These are phyloP conservation scores for Neurospora sp. DNA, from an alignment of 495 filamentous ascomycete species.

Conservation along the genomic window DNA sequence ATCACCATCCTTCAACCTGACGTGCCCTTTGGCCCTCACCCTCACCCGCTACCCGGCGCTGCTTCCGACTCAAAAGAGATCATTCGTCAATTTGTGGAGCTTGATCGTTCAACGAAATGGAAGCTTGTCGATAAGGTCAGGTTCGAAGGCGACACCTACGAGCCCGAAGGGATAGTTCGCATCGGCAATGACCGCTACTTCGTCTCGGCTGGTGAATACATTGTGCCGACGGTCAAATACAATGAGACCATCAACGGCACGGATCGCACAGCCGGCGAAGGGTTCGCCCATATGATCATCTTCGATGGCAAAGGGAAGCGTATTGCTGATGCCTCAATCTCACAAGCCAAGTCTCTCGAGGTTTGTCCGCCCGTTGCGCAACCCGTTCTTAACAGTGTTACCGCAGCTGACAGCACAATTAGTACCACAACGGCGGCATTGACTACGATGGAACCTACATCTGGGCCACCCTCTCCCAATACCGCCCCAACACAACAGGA, in stretches of 20 bases:
- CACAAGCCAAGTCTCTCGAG: conserved; percentile 15
- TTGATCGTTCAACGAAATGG: conserved; percentile 23
- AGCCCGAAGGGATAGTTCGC: conserved; percentile 28
- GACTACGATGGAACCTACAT: conserved; percentile 33
- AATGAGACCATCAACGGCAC: conserved; percentile 22
- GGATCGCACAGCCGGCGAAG: conserved; percentile 21
- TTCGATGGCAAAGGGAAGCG: conserved; percentile 22
- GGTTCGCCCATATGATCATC: conserved; percentile 26
- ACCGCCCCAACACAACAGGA: conserved; percentile 29
- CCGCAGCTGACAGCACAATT: neutral
- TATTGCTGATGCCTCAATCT: conserved; percentile 27
- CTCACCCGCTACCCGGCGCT: conserved; percentile 20
- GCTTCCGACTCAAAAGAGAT: conserved; percentile 21
- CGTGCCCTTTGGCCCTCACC: conserved; percentile 7
- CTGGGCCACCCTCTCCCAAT: conserved; percentile 26
- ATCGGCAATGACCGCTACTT: conserved; percentile 23
- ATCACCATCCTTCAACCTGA: conserved; percentile 6
- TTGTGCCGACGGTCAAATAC: conserved; percentile 16
- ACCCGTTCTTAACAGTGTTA: neutral
- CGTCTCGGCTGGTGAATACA: conserved; percentile 23
- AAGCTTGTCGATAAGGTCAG: conserved; percentile 20
- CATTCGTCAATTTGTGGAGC: conserved; percentile 17
- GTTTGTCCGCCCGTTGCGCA: neutral
- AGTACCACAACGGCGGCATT: conserved; percentile 28
- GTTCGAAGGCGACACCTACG: conserved; percentile 29